phyloP scores from a whole-genome alignment of 129 eudicot species.

The Centella asiatica region DNA sequence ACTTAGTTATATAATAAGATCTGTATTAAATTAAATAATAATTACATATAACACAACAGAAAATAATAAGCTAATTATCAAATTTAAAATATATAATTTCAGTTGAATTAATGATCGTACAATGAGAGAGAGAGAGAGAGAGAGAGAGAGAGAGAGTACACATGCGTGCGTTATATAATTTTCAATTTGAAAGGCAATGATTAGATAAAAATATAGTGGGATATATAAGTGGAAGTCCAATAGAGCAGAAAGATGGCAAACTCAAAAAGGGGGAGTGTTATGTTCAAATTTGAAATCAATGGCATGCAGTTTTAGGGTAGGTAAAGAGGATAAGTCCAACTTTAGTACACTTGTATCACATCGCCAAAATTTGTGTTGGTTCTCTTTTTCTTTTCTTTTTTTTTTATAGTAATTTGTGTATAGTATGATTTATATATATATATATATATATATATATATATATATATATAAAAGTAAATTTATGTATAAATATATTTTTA shows the following conservation, averaged over 20 bases:
- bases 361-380: no score
- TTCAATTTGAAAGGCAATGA: not conserved
- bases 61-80: no score
- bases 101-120: not conserved
- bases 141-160: not conserved
- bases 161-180: not conserved
- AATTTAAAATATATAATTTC: no score
- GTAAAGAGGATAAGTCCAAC: not conserved
- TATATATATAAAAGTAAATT: no score
- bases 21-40: no score
- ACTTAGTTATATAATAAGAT: no score
- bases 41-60: no score
- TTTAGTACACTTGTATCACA: not conserved
- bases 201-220: not conserved
- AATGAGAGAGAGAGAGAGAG: not conserved
- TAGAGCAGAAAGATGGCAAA: not conserved
- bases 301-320: constrained; percentile 4
- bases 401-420: not conserved
- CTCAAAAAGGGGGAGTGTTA: not conserved
- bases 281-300: constrained; percentile 3
- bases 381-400: no score
- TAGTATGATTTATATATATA: not conserved
- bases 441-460: no score
- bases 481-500: no score
- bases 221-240: not conserved